Percentiles rank a stretch among this genome's conserved stretches.
These are phyloP conservation scores for Rhodamnia rubescens DNA, from an alignment of 345 rosid species.

Conservation along the genomic window DNA sequence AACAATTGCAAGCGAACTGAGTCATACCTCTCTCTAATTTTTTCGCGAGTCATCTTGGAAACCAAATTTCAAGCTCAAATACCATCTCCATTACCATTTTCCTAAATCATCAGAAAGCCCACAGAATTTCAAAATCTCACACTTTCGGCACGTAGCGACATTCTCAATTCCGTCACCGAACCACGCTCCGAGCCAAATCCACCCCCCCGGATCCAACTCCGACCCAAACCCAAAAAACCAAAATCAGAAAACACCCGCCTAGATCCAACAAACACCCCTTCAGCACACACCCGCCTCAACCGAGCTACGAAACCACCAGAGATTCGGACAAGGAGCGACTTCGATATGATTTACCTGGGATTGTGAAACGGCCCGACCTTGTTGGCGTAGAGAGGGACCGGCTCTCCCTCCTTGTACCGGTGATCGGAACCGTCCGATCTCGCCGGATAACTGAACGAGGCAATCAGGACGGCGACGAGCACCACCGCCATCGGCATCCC, in stretches of 20 bases:
- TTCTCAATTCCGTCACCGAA: not conserved
- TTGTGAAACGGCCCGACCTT: constrained; percentile 66
- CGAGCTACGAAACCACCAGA: not conserved
- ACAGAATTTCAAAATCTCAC: not conserved
- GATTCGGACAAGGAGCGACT: not conserved
- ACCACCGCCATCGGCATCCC: constrained; percentile 2
- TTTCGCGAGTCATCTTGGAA: not conserved
- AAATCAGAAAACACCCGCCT: not conserved
- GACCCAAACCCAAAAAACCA: constrained; percentile 6
- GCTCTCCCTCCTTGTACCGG: constrained; percentile 40
- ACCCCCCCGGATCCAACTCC: not conserved
- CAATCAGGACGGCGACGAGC: not conserved
- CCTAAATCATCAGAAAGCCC: not conserved
- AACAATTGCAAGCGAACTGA: not conserved
- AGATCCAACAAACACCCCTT: not conserved
- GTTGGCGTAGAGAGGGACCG: constrained; percentile 50
- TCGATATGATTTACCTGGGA: constrained; percentile 27
- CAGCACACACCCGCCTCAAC: not conserved
- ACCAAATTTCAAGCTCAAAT: not conserved
- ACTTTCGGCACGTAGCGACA: not conserved
- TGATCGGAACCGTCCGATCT: constrained; percentile 46
- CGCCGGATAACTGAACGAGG: not conserved
- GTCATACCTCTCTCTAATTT: not conserved
- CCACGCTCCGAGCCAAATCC: not conserved
- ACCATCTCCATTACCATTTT: not conserved